A percentile compares a stretch with the other conserved stretches of the same genome.
Evolutionary conservation across 352 stramenopile species (phyloP).

Genomic region (Globisporangium lucens): DNA sequence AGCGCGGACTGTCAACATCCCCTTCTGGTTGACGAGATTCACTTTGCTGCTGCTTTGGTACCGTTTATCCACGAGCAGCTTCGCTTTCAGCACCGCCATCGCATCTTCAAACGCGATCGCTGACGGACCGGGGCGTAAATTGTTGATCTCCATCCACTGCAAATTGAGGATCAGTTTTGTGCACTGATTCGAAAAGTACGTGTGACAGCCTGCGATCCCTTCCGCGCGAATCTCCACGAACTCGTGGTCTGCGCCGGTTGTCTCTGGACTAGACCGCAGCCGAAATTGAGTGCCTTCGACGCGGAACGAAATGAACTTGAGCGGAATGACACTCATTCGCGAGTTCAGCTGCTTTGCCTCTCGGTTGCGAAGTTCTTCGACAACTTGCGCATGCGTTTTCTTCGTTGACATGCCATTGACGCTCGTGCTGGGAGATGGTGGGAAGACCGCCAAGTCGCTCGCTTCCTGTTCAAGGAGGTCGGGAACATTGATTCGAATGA

Average conservation of each 20-base stretch:
- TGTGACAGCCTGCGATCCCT: slow-evolving; percentile 59
- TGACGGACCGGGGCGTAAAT: slow-evolving; percentile 64
- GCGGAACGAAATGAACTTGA: slow-evolving; percentile 76
- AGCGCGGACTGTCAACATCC: slow-evolving; percentile 71
- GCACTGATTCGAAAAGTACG: slow-evolving; percentile 64
- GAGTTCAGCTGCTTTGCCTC: slow-evolving; percentile 51
- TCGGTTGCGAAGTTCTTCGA: slow-evolving; percentile 64
- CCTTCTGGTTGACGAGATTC: slow-evolving; percentile 44
- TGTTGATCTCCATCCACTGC: slow-evolving; percentile 83
- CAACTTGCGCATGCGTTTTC: slow-evolving; percentile 53
- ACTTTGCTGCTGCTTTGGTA: slow-evolving; percentile 32
- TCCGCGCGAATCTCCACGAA: slow-evolving; percentile 74
- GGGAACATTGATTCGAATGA: slow-evolving; percentile 1
- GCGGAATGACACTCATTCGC: slow-evolving; percentile 27
- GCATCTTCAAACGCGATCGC: slow-evolving; percentile 76
- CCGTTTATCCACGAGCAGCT: slow-evolving; percentile 60
- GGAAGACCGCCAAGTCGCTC: slow-evolving; percentile 30
- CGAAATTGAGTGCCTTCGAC: slow-evolving; percentile 52
- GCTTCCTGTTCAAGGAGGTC: slow-evolving; percentile 20
- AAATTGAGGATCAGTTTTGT: slow-evolving; percentile 76
- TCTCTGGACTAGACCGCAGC: slow-evolving; percentile 58
- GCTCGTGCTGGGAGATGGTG: slow-evolving; percentile 22
- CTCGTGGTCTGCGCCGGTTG: slow-evolving; percentile 52
- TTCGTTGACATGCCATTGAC: slow-evolving; percentile 31
- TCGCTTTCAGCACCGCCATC: slow-evolving; percentile 67